These are phyloP conservation scores for Pseudocercospora ulei DNA, from an alignment of 2,329 filamentous ascomycete genomes.

Conservation along the genomic window DNA sequence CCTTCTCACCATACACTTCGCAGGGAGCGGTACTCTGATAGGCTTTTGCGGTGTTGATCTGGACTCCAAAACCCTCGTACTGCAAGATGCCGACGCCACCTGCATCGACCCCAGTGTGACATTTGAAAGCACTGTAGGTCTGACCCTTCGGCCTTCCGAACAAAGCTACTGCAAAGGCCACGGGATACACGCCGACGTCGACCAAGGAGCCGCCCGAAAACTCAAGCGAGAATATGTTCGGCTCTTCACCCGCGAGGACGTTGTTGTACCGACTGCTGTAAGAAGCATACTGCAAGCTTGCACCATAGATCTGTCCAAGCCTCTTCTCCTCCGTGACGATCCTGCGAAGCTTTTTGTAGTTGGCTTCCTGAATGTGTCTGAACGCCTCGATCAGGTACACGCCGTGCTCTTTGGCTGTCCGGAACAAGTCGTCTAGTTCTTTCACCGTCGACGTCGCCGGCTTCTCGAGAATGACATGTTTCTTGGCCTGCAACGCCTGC, in stretches of 20 bases:
- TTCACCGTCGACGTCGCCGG: constrained; percentile 39
- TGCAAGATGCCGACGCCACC: constrained; percentile 39
- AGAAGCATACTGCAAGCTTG: constrained; percentile 39
- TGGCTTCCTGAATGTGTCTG: constrained; percentile 44
- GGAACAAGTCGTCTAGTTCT: constrained; percentile 40
- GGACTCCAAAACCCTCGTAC: constrained; percentile 40
- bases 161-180: constrained; percentile 42
- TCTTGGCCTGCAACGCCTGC: constrained; percentile 37
- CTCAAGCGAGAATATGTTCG: constrained; percentile 44
- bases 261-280: constrained; percentile 42
- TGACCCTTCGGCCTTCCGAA: constrained; percentile 40
- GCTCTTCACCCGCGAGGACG: constrained; percentile 40
- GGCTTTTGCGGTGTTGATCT: constrained; percentile 39
- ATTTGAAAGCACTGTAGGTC: constrained; percentile 39
- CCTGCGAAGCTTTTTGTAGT: constrained; percentile 40
- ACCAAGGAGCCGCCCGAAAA: constrained; percentile 42
- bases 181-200: constrained; percentile 44
- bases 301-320: constrained; percentile 41
- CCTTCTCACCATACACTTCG: constrained; percentile 43
- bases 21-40: constrained; percentile 40
- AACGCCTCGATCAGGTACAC: constrained; percentile 43
- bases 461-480: constrained; percentile 46
- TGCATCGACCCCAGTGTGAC: constrained; percentile 41
- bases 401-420: constrained; percentile 36
- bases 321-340: constrained; percentile 32